phyloP scores from a whole-genome alignment of 2,329 filamentous ascomycete genomes.

The Paecilomyces dactylethromorphus region DNA sequence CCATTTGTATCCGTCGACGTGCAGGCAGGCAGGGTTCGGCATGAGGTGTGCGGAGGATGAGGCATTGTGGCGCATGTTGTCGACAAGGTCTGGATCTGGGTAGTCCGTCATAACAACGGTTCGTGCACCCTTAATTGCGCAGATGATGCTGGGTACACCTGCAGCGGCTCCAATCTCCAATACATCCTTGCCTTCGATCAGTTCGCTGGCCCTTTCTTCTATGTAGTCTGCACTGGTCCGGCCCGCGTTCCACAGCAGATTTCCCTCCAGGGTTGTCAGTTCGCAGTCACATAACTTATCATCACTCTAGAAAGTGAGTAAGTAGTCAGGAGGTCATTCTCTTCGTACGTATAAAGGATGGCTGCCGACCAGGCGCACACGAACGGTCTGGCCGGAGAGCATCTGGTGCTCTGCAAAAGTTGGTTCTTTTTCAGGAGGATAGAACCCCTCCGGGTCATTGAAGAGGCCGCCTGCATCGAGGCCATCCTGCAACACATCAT shows the following conservation, averaged over 20 bases:
- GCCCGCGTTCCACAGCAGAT: constrained; percentile 86
- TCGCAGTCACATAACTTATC: constrained; percentile 2
- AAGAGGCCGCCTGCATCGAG: constrained; percentile 55
- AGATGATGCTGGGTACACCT: constrained; percentile 74
- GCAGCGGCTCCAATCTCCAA: constrained; percentile 87
- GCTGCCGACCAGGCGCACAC: constrained; percentile 73
- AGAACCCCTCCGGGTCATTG: constrained; percentile 74
- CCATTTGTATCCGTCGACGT: constrained; percentile 75
- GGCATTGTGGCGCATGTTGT: constrained; percentile 73
- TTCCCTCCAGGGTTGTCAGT: constrained; percentile 49
- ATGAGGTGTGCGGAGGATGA: constrained; percentile 44
- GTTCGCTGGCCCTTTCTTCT: constrained; percentile 55
- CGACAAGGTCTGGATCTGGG: constrained; percentile 75
- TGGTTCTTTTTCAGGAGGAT: constrained; percentile 67
- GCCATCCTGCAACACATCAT: constrained; percentile 19
- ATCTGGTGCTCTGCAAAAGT: constrained; percentile 68
- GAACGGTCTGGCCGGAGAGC: constrained; percentile 57
- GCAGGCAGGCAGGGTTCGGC: constrained; percentile 38
- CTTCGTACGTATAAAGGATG: constrained; percentile 71
- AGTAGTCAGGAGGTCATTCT: constrained; percentile 2
- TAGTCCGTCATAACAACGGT: constrained; percentile 78
- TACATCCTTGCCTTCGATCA: constrained; percentile 63
- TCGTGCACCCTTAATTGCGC: constrained; percentile 63
- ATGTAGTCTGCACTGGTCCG: constrained; percentile 72
- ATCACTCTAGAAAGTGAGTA: not conserved